A percentile compares a stretch with the other conserved stretches of the same genome.
These are phyloP conservation scores for Fusarium sp. DNA, from an alignment of 2,329 filamentous ascomycete genomes.

Conservation along the genomic window DNA sequence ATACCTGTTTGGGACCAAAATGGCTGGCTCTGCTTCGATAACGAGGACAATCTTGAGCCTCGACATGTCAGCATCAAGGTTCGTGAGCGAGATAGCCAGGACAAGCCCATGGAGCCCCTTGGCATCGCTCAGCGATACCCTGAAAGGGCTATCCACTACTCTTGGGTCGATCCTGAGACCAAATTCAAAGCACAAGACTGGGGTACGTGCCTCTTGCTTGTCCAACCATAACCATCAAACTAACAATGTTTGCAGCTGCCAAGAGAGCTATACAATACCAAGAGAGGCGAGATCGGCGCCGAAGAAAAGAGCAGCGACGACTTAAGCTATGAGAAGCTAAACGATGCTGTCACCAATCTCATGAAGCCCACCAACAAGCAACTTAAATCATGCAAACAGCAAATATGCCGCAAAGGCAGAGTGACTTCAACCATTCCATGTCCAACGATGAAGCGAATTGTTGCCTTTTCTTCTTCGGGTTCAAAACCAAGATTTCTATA, in stretches of 20 bases:
- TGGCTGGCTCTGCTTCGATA: constrained; percentile 58
- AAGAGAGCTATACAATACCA: constrained; percentile 55
- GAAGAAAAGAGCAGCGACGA: constrained; percentile 56
- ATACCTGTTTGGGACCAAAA: constrained; percentile 58
- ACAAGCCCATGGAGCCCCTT: constrained; percentile 55
- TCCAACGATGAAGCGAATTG: constrained; percentile 26
- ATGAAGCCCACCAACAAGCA: neutral
- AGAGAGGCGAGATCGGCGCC: constrained; percentile 55
- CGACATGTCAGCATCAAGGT: constrained; percentile 57
- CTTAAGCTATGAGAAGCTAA: constrained; percentile 51
- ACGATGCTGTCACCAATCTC: constrained; percentile 22
- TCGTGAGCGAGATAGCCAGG: constrained; percentile 55
- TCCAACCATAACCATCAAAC: neutral
- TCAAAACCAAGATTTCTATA: constrained; percentile 10
- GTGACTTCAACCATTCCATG: constrained; percentile 20
- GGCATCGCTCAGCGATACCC: constrained; percentile 61
- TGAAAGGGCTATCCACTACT: constrained; percentile 61
- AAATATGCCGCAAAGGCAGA: constrained; percentile 9
- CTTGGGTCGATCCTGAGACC: constrained; percentile 59
- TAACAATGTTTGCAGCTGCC: constrained; percentile 48
- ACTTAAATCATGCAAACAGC: constrained; percentile 2
- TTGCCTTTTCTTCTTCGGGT: constrained; percentile 5
- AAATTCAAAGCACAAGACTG: constrained; percentile 56
- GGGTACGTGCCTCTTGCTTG: constrained; percentile 53
- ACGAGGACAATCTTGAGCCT: constrained; percentile 56